Evolutionary conservation across 192 early-diverging fungal species (phyloP).

Genomic region (Lunasporangiospora selenospora): DNA sequence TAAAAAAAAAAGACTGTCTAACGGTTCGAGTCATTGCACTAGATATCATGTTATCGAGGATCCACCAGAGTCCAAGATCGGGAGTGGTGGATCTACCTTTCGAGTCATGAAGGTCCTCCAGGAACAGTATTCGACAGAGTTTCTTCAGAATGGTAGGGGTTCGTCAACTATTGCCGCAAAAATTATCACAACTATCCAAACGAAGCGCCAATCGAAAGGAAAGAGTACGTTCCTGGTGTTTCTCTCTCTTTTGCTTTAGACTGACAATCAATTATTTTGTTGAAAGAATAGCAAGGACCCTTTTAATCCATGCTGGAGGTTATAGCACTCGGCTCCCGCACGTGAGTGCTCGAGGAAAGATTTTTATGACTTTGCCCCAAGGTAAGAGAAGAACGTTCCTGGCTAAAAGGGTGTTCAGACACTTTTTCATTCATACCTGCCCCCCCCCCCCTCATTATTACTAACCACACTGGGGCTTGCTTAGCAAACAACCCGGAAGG

Average conservation of each 20-base stretch:
- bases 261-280: neutral
- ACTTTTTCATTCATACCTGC: too few species aligned
- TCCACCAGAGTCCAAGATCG: constrained; percentile 45
- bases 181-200: too few species aligned
- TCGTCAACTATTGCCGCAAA: too few species aligned
- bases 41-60: constrained; percentile 52
- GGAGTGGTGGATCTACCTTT: constrained; percentile 50
- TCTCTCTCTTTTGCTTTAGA: neutral
- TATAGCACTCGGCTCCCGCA: constrained; percentile 52
- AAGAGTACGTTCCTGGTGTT: neutral
- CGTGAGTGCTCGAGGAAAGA: constrained; percentile 48
- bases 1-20: neutral
- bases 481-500: constrained; percentile 17
- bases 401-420: too few species aligned
- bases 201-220: neutral
- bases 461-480: too few species aligned
- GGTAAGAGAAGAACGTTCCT: too few species aligned
- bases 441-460: too few species aligned
- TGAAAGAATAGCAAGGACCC: constrained; percentile 29
- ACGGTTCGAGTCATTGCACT: too few species aligned
- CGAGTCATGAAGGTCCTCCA: constrained; percentile 33
- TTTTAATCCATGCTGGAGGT: constrained; percentile 51
- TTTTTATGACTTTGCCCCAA: constrained; percentile 47
- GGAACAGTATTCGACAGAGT: constrained; percentile 15
- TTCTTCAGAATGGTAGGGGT: constrained; percentile 14